Evolutionary conservation across 164 flowering plant species (phyloP).

Genomic region (Piper longum): DNA sequence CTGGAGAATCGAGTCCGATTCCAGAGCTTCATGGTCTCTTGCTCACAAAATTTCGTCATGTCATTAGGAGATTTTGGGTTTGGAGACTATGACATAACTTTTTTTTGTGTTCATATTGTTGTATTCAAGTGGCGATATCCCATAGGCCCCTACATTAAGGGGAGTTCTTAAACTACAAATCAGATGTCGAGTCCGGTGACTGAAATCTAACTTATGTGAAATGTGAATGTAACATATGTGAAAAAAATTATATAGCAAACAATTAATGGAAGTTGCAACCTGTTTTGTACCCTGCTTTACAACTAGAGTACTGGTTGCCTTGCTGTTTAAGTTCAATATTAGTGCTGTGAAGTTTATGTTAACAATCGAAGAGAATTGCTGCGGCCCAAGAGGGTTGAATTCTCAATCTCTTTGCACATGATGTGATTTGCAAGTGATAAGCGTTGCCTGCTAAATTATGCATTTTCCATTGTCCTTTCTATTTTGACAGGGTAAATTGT

Average conservation of each 20-base stretch:
- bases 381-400: neutral
- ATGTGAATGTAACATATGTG: neutral
- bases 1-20: too few relatives aligned
- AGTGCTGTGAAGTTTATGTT: neutral
- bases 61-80: neutral
- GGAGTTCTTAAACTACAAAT: conserved; percentile 1
- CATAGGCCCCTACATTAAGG: neutral
- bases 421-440: too few relatives aligned
- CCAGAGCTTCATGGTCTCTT: neutral
- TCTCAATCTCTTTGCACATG: too few relatives aligned
- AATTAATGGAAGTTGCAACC: neutral
- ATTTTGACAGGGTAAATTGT: neutral
- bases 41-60: neutral
- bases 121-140: conserved; percentile 8
- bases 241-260: neutral
- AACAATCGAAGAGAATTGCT: neutral
- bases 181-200: neutral
- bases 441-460: too few relatives aligned
- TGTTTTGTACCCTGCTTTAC: neutral
- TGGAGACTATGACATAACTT: neutral
- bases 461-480: neutral
- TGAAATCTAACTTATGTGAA: neutral
- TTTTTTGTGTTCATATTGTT: conserved; percentile 14
- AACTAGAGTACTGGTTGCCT: neutral
- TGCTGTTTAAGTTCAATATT: neutral